These are phyloP conservation scores for Moricandia moricandioides DNA, from an alignment of 345 rosid genomes.

Conservation along the genomic window DNA sequence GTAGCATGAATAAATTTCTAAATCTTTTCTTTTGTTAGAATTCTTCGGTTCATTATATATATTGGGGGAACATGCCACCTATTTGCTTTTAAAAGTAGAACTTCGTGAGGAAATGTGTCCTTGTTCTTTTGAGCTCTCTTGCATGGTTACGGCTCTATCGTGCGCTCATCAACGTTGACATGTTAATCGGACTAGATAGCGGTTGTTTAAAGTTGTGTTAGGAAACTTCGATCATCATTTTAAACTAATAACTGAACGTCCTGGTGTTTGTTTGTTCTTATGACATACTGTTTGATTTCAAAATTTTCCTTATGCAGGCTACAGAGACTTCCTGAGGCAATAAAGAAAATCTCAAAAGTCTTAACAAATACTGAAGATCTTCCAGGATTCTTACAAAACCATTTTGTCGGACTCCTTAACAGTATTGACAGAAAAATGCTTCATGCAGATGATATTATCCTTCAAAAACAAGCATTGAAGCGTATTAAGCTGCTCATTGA, in stretches of 20 bases:
- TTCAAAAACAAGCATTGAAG: slow-evolving; percentile 87
- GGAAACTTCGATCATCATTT: slow-evolving; percentile 12
- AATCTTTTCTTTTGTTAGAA: neutral
- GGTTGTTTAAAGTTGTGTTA: slow-evolving; percentile 5
- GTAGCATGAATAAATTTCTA: slow-evolving; percentile 13
- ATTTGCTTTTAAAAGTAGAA: slow-evolving; percentile 4
- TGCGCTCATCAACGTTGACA: slow-evolving; percentile 6
- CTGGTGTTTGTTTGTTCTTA: slow-evolving; percentile 7
- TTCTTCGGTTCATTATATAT: neutral
- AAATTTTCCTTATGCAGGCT: slow-evolving; percentile 51
- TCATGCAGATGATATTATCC: slow-evolving; percentile 62
- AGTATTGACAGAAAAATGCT: slow-evolving; percentile 91
- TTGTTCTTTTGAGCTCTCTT: slow-evolving; percentile 9
- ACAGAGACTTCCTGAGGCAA: slow-evolving; percentile 69
- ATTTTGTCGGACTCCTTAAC: slow-evolving; percentile 95
- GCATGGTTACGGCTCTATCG: slow-evolving; percentile 8
- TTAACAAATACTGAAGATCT: slow-evolving; percentile 78
- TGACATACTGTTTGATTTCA: slow-evolving; percentile 16
- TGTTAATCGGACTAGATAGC: slow-evolving; percentile 6
- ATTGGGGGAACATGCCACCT: neutral
- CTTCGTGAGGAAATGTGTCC: slow-evolving; percentile 5
- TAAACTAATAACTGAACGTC: slow-evolving; percentile 10
- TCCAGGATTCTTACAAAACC: slow-evolving; percentile 82
- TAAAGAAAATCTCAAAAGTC: slow-evolving; percentile 75
- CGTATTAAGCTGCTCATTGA: slow-evolving; percentile 86